These are phyloP conservation scores for Cryptomeria japonica DNA, from an alignment of 75 land plant species.

Conservation along the genomic window DNA sequence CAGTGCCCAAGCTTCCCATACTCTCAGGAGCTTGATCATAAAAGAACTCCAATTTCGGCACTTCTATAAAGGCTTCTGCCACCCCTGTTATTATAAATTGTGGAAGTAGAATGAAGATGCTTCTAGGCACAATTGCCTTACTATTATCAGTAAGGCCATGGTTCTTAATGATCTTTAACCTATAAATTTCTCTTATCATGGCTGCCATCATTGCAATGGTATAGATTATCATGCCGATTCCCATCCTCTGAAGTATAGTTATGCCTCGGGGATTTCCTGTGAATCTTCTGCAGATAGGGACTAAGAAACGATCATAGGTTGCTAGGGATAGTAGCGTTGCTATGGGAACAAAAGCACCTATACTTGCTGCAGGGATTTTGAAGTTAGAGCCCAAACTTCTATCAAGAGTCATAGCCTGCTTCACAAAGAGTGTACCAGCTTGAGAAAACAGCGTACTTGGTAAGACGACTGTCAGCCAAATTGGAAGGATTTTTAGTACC, in stretches of 20 bases:
- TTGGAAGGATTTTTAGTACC: constrained; percentile 64
- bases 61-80: too few relatives aligned
- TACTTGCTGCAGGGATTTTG: constrained; percentile 69
- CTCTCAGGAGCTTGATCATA: too few relatives aligned
- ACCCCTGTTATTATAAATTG: too few relatives aligned
- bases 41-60: too few relatives aligned
- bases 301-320: constrained; percentile 54
- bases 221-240: constrained; percentile 42
- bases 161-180: neutral
- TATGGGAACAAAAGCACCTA: constrained; percentile 49
- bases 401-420: constrained; percentile 75
- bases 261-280: constrained; percentile 61
- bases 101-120: too few relatives aligned
- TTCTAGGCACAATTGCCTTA: neutral
- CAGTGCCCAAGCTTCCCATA: too few relatives aligned
- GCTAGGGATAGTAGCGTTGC: constrained; percentile 56
- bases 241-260: constrained; percentile 18
- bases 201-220: constrained; percentile 44
- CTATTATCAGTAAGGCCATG: neutral
- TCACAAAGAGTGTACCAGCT: constrained; percentile 65
- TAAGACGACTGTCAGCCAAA: constrained; percentile 45
- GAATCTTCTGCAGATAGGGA: constrained; percentile 27
- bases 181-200: constrained; percentile 22
- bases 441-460: constrained; percentile 65
- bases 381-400: constrained; percentile 52